These are phyloP conservation scores for Rhodotorula taiwanensis DNA, from an alignment of 768 basidiomycete genomes.

Conservation along the genomic window DNA sequence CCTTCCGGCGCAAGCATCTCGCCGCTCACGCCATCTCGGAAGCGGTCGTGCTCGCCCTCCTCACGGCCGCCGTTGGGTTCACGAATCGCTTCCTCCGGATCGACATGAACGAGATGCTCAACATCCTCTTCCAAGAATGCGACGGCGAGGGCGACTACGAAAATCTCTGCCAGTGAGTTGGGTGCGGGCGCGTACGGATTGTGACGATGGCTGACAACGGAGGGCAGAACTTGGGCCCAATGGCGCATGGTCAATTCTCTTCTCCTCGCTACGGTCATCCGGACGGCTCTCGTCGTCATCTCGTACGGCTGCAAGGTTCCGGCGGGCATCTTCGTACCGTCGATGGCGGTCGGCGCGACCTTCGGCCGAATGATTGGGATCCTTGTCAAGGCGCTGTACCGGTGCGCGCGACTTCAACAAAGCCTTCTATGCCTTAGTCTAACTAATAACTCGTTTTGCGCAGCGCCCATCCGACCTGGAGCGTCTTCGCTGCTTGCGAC, in stretches of 20 bases:
- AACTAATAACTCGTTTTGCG: background rate
- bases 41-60: slow-evolving; percentile 72
- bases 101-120: slow-evolving; percentile 96
- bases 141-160: slow-evolving; percentile 85
- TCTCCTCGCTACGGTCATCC: slow-evolving; percentile 80
- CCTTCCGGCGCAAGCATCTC: slow-evolving; percentile 86
- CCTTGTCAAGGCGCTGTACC: slow-evolving; percentile 84
- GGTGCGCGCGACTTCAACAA: slow-evolving; percentile 47
- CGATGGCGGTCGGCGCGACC: slow-evolving; percentile 96
- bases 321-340: slow-evolving; percentile 95
- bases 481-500: slow-evolving; percentile 81
- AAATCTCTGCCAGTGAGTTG: slow-evolving; percentile 85
- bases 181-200: slow-evolving; percentile 8
- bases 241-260: slow-evolving; percentile 94
- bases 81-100: slow-evolving; percentile 89
- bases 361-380: slow-evolving; percentile 98
- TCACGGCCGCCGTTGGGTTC: slow-evolving; percentile 88
- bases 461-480: slow-evolving; percentile 73
- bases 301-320: slow-evolving; percentile 97
- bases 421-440: background rate
- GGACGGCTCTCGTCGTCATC: slow-evolving; percentile 75
- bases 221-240: slow-evolving; percentile 67
- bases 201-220: background rate
- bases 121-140: slow-evolving; percentile 90
- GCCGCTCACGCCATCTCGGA: slow-evolving; percentile 77